Conservation (phyloP, 305 asterid genomes). For the Solanum chacoense region DNA sequence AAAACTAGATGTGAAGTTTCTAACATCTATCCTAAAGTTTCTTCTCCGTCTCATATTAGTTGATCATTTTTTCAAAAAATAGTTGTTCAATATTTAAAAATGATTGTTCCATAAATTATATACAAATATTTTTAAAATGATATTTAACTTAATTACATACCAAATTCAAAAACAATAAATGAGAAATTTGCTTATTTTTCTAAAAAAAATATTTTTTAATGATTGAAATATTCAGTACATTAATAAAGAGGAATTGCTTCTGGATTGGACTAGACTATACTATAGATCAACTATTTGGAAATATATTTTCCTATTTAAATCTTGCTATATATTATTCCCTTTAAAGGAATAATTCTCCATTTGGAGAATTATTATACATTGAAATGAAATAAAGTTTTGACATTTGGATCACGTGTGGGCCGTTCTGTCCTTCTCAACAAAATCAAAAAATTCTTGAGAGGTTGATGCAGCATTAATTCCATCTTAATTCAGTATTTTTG, state of each 20-base stretch:
- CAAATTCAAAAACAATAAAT: neutral
- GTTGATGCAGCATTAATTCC: neutral
- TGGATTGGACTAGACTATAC: neutral
- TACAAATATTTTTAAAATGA: no score
- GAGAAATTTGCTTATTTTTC: neutral
- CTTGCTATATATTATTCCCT: neutral
- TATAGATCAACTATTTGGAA: neutral
- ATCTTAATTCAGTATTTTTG: neutral
- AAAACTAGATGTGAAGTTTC: neutral
- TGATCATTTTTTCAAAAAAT: no score
- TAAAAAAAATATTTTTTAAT: no score
- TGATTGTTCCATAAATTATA: no score
- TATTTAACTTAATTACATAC: neutral
- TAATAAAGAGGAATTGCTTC: neutral
- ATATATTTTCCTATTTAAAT: neutral
- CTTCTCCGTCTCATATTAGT: no score
- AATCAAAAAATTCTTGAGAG: neutral
- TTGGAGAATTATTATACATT: neutral
- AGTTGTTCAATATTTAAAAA: no score
- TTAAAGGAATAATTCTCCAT: neutral
- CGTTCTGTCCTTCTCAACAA: neutral
- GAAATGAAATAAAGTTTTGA: neutral
- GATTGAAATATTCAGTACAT: neutral
- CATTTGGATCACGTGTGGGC: neutral
- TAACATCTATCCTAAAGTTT: neutral